phyloP scores from a whole-genome alignment of 1,284 basidiomycete genomes.

The Lentinula novae-zelandiae region DNA sequence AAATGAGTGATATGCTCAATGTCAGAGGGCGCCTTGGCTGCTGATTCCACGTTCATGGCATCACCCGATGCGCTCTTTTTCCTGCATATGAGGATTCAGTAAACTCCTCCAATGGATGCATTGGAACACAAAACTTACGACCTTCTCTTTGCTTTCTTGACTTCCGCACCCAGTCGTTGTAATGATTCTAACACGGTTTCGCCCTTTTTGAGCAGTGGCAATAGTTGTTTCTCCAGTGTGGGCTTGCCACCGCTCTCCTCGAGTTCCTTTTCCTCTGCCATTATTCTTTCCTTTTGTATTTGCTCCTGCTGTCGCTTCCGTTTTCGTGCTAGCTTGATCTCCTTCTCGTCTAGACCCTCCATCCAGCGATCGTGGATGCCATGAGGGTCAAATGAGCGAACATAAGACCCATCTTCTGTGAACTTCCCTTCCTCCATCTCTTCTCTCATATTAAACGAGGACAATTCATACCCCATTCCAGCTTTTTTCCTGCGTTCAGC shows the following conservation, averaged over 20 bases:
- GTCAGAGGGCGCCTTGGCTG: conserved; percentile 40
- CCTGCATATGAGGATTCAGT: conserved; percentile 12
- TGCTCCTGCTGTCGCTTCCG: conserved; percentile 68
- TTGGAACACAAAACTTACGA: conserved; percentile 31
- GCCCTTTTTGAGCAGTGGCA: conserved; percentile 77
- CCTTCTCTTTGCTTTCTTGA: conserved; percentile 55
- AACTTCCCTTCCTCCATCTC: conserved; percentile 99
- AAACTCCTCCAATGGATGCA: not conserved
- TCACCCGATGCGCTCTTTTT: conserved; percentile 29
- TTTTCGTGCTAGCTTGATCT: conserved; percentile 80
- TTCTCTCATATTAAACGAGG: conserved; percentile 98
- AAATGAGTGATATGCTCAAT: conserved; percentile 80
- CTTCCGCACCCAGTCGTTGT: conserved; percentile 76
- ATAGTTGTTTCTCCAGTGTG: conserved; percentile 64
- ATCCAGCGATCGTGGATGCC: conserved; percentile 96
- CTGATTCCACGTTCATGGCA: conserved; percentile 45
- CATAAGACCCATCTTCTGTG: conserved; percentile 88
- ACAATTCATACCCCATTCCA: conserved; percentile 91
- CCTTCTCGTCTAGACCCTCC: conserved; percentile 81
- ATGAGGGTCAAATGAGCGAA: conserved; percentile 85
- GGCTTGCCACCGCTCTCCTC: conserved; percentile 64
- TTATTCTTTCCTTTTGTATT: conserved; percentile 63
- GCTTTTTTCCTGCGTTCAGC: conserved; percentile 68
- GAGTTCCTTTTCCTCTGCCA: conserved; percentile 71
- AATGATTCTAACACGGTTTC: conserved; percentile 91